A percentile compares a stretch with the other conserved stretches of the same genome.
phyloP scores from a whole-genome alignment of 805 yeast species.

The Kazachstania martiniae region DNA sequence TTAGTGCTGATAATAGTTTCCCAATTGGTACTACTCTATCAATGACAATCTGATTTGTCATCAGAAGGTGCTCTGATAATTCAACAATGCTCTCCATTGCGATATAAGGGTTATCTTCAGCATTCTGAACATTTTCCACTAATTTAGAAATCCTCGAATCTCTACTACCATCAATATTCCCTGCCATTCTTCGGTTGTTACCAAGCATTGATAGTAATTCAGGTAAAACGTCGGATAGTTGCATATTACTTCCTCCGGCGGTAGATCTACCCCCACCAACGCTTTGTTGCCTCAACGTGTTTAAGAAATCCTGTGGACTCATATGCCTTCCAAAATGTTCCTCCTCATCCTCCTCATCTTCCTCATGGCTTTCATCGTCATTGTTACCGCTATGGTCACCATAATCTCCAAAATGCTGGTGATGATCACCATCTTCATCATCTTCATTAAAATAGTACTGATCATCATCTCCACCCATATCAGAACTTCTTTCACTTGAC shows the following conservation, averaged over 20 bases:
- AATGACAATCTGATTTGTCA: slow-evolving; percentile 55
- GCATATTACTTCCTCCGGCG: slow-evolving; percentile 25
- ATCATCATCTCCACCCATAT: background rate
- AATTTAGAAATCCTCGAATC: slow-evolving; percentile 18
- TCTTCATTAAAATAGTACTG: background rate
- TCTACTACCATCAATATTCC: slow-evolving; percentile 7
- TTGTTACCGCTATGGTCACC: background rate
- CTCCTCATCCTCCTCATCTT: slow-evolving; percentile 9
- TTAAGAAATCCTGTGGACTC: slow-evolving; percentile 20
- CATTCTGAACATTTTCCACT: slow-evolving; percentile 19
- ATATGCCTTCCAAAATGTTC: slow-evolving; percentile 12
- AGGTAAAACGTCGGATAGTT: slow-evolving; percentile 27
- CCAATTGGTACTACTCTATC: slow-evolving; percentile 56
- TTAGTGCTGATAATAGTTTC: slow-evolving; percentile 42
- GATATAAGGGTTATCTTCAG: slow-evolving; percentile 44
- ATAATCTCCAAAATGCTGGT: background rate
- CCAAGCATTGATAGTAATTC: slow-evolving; percentile 29
- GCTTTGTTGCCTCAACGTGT: slow-evolving; percentile 10
- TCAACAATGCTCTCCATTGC: slow-evolving; percentile 57
- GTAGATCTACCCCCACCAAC: too few relatives aligned
- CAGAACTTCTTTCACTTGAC: too few relatives aligned
- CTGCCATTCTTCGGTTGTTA: slow-evolving; percentile 5
- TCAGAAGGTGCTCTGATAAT: slow-evolving; percentile 49
- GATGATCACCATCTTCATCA: background rate
- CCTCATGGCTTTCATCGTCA: slow-evolving; percentile 1